These are phyloP conservation scores for Cladosporium sp. DNA, from an alignment of 2,329 filamentous ascomycete genomes.

Conservation along the genomic window DNA sequence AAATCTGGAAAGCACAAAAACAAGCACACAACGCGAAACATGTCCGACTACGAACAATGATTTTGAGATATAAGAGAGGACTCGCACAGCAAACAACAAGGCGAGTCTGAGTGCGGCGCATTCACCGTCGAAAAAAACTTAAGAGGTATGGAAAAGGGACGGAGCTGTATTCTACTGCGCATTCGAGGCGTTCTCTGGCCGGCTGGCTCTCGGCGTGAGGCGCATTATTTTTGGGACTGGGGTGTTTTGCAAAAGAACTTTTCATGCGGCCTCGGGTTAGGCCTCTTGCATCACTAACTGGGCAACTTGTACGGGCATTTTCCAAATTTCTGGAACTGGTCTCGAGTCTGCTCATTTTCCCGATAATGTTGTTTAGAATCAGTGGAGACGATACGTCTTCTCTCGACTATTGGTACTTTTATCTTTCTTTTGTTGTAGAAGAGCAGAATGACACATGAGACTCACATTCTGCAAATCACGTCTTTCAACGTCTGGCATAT, in stretches of 20 bases:
- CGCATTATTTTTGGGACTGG: background rate
- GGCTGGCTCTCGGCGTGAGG: conserved; percentile 3
- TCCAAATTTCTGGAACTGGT: background rate
- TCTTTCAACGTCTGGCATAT: no score
- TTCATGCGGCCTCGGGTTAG: background rate
- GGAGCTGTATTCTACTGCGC: background rate
- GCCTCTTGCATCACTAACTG: background rate
- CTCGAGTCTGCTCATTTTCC: no score
- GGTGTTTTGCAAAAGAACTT: no score
- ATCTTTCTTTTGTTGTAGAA: no score
- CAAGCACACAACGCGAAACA: background rate
- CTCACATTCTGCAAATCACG: no score
- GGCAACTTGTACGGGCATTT: background rate
- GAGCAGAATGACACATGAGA: no score
- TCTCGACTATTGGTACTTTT: no score
- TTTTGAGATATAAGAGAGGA: background rate
- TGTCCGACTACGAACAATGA: background rate
- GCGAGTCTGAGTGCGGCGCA: background rate
- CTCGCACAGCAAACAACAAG: background rate
- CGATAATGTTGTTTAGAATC: no score
- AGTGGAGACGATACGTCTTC: no score
- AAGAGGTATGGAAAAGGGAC: background rate
- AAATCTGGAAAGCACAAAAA: background rate
- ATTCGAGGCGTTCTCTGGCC: background rate
- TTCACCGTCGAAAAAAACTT: background rate